phyloP scores from a whole-genome alignment of 2,329 filamentous ascomycete genomes.

The Trichophaea hybrida region DNA sequence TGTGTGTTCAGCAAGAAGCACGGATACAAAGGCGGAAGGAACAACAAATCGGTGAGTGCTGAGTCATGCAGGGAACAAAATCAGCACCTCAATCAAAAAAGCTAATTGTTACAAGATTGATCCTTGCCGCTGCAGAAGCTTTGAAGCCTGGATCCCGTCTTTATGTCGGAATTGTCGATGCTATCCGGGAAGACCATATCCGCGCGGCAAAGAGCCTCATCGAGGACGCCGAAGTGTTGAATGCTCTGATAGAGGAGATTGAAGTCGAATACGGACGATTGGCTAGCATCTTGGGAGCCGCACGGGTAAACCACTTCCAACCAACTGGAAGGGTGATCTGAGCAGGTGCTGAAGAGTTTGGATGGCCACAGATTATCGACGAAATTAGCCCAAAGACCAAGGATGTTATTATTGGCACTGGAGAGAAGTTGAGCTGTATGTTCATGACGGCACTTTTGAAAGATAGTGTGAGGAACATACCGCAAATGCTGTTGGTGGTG shows the following conservation, averaged over 20 bases:
- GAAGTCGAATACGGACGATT: constrained; percentile 68
- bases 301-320: constrained; percentile 32
- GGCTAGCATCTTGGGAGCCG: constrained; percentile 55
- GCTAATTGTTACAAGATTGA: constrained; percentile 29
- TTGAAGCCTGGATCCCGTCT: constrained; percentile 33
- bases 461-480: constrained; percentile 42
- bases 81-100: neutral
- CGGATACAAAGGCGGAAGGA: constrained; percentile 82
- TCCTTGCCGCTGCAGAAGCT: constrained; percentile 38
- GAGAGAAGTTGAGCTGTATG: constrained; percentile 86
- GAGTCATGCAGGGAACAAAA: neutral
- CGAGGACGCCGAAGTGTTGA: constrained; percentile 41
- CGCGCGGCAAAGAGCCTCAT: constrained; percentile 53
- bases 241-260: constrained; percentile 50
- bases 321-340: neutral
- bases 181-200: constrained; percentile 71
- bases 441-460: constrained; percentile 77
- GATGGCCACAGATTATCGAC: constrained; percentile 32
- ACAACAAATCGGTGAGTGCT: constrained; percentile 78
- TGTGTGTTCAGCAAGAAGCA: constrained; percentile 90
- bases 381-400: constrained; percentile 67
- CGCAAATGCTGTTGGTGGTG: neutral
- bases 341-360: neutral
- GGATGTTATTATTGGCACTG: constrained; percentile 82
- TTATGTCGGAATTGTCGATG: constrained; percentile 49